Conservation (phyloP, 2,329 filamentous ascomycete species). For the Coniella lustricola region DNA sequence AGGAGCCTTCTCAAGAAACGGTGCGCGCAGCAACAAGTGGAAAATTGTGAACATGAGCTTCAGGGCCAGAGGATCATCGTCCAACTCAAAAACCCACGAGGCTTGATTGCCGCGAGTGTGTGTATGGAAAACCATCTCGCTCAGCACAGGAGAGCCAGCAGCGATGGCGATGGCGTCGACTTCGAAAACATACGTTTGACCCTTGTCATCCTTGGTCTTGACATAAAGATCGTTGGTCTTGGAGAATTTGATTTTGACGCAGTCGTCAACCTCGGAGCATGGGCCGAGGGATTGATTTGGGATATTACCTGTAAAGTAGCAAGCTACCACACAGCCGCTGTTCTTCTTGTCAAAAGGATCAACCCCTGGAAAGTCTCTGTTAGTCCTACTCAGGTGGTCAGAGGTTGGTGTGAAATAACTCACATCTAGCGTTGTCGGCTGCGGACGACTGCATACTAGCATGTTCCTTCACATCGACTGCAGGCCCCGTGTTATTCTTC, state of each 20-base stretch:
- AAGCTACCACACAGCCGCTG: constrained; percentile 4
- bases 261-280: constrained; percentile 2
- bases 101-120: constrained; percentile 12
- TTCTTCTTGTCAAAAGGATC: constrained; percentile 9
- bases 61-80: constrained; percentile 12
- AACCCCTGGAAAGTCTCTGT: neutral
- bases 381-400: neutral
- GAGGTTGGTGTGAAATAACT: neutral
- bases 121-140: constrained; percentile 13
- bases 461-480: neutral
- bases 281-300: constrained; percentile 2
- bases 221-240: constrained; percentile 12
- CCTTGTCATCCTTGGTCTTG: constrained; percentile 5
- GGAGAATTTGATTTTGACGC: constrained; percentile 6
- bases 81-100: constrained; percentile 12
- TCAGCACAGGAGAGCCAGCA: constrained; percentile 9
- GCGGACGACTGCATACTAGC: neutral
- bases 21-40: constrained; percentile 9
- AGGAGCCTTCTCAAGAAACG: constrained; percentile 7
- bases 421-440: neutral
- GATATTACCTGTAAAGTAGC: constrained; percentile 10
- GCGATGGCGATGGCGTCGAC: constrained; percentile 11
- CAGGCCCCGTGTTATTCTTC: no score
- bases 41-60: constrained; percentile 13
- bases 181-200: constrained; percentile 9